phyloP scores from a whole-genome alignment of 1,139 yeast genomes.

The Candida tunisiensis region DNA sequence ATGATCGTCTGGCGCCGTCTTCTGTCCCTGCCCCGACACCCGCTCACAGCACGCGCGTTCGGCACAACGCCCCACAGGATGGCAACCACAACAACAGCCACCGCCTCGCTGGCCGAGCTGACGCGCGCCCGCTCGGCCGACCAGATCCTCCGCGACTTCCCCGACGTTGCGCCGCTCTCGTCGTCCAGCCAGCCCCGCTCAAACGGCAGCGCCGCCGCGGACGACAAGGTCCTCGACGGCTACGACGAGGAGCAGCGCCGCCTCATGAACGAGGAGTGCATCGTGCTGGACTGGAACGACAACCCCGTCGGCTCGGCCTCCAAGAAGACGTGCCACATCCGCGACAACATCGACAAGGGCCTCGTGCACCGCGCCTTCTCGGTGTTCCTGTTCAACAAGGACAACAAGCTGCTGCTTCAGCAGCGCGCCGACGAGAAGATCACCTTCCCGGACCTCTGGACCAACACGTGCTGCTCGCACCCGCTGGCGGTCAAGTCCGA shows the following conservation, averaged over 20 bases:
- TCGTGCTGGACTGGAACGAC: slow-evolving; percentile 80
- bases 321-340: slow-evolving; percentile 49
- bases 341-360: slow-evolving; percentile 59
- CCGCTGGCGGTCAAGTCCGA: slow-evolving; percentile 78
- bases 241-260: slow-evolving; percentile 89
- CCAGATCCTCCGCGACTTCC: slow-evolving; percentile 40
- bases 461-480: slow-evolving; percentile 97
- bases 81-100: slow-evolving; percentile 1
- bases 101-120: slow-evolving; percentile 14
- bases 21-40: too few relatives aligned
- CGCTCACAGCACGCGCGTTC: too few relatives aligned
- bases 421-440: slow-evolving; percentile 94
- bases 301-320: slow-evolving; percentile 85
- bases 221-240: slow-evolving; percentile 40
- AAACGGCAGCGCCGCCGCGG: slow-evolving; percentile 6
- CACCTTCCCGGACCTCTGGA: slow-evolving; percentile 95
- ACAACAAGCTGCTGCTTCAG: slow-evolving; percentile 66
- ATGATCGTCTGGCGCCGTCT: too few relatives aligned
- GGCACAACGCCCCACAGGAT: too few relatives aligned
- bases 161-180: slow-evolving; percentile 23
- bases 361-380: slow-evolving; percentile 91
- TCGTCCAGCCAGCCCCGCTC: slow-evolving; percentile 4
- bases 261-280: slow-evolving; percentile 93
- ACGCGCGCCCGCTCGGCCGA: slow-evolving; percentile 33
- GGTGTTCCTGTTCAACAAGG: slow-evolving; percentile 71